phyloP scores from a whole-genome alignment of 495 filamentous ascomycete species.

The Bryoglossum gracile region DNA sequence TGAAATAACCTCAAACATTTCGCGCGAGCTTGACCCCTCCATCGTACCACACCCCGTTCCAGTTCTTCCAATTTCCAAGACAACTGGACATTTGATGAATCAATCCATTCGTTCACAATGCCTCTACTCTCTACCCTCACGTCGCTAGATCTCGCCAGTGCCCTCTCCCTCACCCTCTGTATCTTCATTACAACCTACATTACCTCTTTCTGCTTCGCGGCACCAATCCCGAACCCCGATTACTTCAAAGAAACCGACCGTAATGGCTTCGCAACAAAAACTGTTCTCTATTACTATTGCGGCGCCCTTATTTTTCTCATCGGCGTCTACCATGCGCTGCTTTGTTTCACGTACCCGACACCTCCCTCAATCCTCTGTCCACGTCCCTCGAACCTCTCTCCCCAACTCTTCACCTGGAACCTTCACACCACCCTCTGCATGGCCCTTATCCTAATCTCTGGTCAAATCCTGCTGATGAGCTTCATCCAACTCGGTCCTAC shows the following conservation, averaged over 20 bases:
- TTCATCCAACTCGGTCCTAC: slow-evolving; percentile 31
- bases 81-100: not conserved
- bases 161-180: not conserved
- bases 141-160: not conserved
- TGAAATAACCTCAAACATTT: not conserved
- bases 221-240: not conserved
- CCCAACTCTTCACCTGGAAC: slow-evolving; percentile 10
- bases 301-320: not conserved
- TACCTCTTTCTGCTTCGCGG: not conserved
- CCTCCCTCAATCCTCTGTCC: slow-evolving; percentile 7
- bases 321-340: slow-evolving; percentile 6
- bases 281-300: not conserved
- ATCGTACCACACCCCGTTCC: not conserved
- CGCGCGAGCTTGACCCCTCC: not conserved
- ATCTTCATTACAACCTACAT: not conserved
- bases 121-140: not conserved
- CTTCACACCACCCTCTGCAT: not conserved
- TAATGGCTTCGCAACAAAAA: not conserved
- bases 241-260: not conserved
- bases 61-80: not conserved
- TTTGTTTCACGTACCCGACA: slow-evolving; percentile 8
- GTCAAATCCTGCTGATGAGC: not conserved
- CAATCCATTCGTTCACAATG: not conserved
- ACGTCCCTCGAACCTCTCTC: slow-evolving; percentile 1
- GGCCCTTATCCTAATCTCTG: not conserved